Percentiles rank a stretch among this genome's conserved stretches.
phyloP scores from a whole-genome alignment of 2,329 filamentous ascomycete species.

The Trichoderma sp. region DNA sequence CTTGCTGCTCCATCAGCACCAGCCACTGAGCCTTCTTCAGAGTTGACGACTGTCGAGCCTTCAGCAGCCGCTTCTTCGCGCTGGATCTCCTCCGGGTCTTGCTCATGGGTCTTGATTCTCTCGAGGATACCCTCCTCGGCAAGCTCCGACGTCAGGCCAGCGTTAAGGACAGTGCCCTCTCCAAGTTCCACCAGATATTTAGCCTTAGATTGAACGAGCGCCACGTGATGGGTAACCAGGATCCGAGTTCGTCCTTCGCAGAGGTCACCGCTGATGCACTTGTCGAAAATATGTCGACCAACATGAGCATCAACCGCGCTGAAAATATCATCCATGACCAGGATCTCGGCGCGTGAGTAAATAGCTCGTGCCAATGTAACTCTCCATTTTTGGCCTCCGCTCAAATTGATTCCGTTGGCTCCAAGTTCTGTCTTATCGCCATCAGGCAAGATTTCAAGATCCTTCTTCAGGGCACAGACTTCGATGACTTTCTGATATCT shows the following conservation, averaged over 20 bases:
- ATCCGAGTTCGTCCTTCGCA: conserved; percentile 73
- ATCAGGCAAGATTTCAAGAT: conserved; percentile 74
- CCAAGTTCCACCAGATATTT: conserved; percentile 76
- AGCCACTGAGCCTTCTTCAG: conserved; percentile 51
- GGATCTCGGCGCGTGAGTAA: conserved; percentile 75
- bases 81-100: conserved; percentile 48
- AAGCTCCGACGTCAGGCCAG: conserved; percentile 69
- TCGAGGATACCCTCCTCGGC: conserved; percentile 59
- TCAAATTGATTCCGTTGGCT: conserved; percentile 82
- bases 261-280: conserved; percentile 72
- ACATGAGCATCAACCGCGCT: conserved; percentile 82
- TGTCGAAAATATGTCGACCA: conserved; percentile 76
- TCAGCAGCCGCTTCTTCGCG: conserved; percentile 52
- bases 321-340: conserved; percentile 84
- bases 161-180: conserved; percentile 66
- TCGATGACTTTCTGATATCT: conserved; percentile 72
- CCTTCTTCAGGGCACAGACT: conserved; percentile 74
- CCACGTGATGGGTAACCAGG: conserved; percentile 79
- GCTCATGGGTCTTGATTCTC: conserved; percentile 61
- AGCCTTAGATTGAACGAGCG: conserved; percentile 69
- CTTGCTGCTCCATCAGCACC: conserved; percentile 45
- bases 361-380: conserved; percentile 78
- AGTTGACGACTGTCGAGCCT: conserved; percentile 56
- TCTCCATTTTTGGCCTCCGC: conserved; percentile 82
- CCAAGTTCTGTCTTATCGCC: conserved; percentile 82